Conservation (phyloP, 768 basidiomycete genomes). For the Phaeotremella skinneri region DNA sequence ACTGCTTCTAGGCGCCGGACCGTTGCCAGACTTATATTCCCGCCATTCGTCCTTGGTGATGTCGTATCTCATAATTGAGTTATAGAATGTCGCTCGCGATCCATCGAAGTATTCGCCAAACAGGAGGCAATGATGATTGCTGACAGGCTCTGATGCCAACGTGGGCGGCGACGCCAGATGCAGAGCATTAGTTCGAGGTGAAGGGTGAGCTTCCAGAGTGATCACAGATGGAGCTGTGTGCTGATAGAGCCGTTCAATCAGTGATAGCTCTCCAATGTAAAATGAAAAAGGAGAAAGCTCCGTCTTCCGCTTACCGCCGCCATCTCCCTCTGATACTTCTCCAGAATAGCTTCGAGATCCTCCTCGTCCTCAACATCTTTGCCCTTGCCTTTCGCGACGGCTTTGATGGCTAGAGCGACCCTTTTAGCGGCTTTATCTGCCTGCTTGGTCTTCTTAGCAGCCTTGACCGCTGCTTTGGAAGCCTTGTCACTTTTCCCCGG, state of each 20-base stretch:
- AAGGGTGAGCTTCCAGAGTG: constrained; percentile 71
- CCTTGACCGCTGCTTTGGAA: constrained; percentile 17
- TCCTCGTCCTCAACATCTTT: constrained; percentile 30
- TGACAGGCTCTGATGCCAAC: constrained; percentile 5
- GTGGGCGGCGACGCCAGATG: constrained; percentile 61
- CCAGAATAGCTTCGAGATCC: constrained; percentile 72
- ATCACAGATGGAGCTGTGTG: constrained; percentile 71
- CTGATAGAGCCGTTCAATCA: constrained; percentile 54
- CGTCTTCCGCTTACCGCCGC: constrained; percentile 2
- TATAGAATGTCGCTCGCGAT: constrained; percentile 62
- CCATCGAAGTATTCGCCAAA: constrained; percentile 89
- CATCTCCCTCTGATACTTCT: constrained; percentile 54
- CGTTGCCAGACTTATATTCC: constrained; percentile 75
- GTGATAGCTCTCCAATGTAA: background rate
- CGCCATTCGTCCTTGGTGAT: constrained; percentile 75
- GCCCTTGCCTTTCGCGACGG: constrained; percentile 15
- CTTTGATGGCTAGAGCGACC: constrained; percentile 12
- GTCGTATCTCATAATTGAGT: background rate
- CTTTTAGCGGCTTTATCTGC: constrained; percentile 22
- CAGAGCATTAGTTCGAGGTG: constrained; percentile 77
- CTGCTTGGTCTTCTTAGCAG: constrained; percentile 27
- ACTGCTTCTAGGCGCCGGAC: constrained; percentile 74
- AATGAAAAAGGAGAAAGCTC: no score
- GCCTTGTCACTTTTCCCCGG: constrained; percentile 9
- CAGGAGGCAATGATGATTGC: constrained; percentile 45